phyloP scores from a whole-genome alignment of 345 rosid genomes.

The Populus ilicifolia region DNA sequence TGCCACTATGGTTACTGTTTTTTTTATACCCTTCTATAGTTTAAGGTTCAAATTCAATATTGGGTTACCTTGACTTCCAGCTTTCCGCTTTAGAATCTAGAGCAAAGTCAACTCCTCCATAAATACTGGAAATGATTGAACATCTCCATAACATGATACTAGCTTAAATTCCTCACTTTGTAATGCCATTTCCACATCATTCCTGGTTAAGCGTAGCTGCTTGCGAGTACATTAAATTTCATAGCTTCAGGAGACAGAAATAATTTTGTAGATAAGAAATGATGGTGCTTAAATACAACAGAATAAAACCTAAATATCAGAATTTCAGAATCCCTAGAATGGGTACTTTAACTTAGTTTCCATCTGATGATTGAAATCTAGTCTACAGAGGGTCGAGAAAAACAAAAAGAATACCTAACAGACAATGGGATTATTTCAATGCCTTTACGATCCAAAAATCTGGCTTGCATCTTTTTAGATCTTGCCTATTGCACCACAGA shows the following conservation, averaged over 20 bases:
- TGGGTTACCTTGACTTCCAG: not conserved
- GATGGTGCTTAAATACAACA: not conserved
- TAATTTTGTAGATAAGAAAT: not conserved
- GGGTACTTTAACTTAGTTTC: not conserved
- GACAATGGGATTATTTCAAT: not conserved
- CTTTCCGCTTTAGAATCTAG: not conserved
- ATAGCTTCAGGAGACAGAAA: not conserved
- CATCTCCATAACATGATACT: not conserved
- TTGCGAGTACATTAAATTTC: not conserved
- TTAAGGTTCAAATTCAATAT: not conserved
- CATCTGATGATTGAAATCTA: not conserved
- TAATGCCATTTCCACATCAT: not conserved
- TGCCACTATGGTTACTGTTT: not conserved
- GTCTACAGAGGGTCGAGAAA: not conserved
- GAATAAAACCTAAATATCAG: not conserved
- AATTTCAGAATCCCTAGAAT: not conserved
- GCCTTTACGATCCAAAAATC: not conserved
- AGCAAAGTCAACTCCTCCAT: not conserved
- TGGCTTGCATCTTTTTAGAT: not conserved
- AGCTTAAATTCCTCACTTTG: not conserved
- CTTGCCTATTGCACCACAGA: not conserved
- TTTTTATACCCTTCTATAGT: not conserved
- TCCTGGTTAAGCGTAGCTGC: not conserved
- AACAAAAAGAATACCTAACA: not conserved
- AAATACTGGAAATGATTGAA: not conserved